Evolutionary conservation across 768 basidiomycete genomes (phyloP).

Genomic region (Trametes punicea): DNA sequence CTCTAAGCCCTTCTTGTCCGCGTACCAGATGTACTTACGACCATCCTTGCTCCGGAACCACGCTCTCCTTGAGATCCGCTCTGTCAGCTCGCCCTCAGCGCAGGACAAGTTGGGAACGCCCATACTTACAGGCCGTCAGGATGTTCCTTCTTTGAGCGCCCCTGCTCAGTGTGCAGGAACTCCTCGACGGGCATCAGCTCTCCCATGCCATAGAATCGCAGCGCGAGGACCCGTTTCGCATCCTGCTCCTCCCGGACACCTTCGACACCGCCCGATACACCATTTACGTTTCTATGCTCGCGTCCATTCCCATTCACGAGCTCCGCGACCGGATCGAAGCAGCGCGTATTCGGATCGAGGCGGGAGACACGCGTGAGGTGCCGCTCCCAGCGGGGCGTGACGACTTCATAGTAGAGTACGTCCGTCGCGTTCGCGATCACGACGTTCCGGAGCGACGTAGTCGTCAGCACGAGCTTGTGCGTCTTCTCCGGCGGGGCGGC

Average conservation of each 20-base stretch:
- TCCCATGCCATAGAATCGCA: constrained; percentile 29
- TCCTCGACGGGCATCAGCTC: constrained; percentile 28
- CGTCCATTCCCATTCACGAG: constrained; percentile 29
- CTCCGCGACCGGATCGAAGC: constrained; percentile 32
- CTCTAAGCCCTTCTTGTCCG: constrained; percentile 20
- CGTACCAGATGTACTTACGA: constrained; percentile 29
- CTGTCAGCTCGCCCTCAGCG: constrained; percentile 18
- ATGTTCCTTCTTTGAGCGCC: not conserved
- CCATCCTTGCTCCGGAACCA: constrained; percentile 30
- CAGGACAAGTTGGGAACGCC: not conserved
- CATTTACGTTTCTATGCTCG: no score
- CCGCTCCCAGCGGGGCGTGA: constrained; percentile 38
- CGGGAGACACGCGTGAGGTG: constrained; percentile 34
- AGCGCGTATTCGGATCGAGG: constrained; percentile 30
- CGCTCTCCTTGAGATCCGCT: constrained; percentile 14
- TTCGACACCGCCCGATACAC: not conserved
- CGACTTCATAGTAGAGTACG: constrained; percentile 39
- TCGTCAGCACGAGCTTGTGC: constrained; percentile 35
- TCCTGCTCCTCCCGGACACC: constrained; percentile 22
- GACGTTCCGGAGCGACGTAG: constrained; percentile 36
- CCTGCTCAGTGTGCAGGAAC: constrained; percentile 27
- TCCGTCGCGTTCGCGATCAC: constrained; percentile 38
- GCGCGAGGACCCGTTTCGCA: constrained; percentile 28
- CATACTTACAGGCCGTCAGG: constrained; percentile 13
- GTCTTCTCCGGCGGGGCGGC: not conserved